phyloP scores from a whole-genome alignment of 768 basidiomycete species.

The Collybiopsis luxurians region DNA sequence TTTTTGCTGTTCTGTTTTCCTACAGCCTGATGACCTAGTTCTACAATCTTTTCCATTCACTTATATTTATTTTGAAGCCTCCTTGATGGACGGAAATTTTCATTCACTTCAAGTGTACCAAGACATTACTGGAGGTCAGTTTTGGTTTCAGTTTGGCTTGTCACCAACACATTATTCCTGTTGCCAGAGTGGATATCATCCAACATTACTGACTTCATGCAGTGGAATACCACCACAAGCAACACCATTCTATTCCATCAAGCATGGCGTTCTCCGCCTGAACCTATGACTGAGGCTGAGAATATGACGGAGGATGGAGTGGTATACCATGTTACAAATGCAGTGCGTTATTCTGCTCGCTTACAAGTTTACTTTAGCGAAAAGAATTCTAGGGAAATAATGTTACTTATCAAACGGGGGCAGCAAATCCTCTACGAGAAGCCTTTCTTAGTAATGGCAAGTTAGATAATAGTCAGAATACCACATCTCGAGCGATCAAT shows the following conservation, averaged over 20 bases:
- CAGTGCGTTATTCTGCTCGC: constrained; percentile 26
- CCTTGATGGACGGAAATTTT: no score
- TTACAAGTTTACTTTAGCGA: no score
- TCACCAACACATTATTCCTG: no score
- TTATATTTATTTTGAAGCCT: no score
- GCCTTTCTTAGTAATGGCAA: constrained; percentile 36
- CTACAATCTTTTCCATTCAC: no score
- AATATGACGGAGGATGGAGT: constrained; percentile 46
- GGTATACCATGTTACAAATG: constrained; percentile 32
- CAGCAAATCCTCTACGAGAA: constrained; percentile 35
- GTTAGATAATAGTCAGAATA: constrained; percentile 35
- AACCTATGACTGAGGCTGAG: constrained; percentile 35
- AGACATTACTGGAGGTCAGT: no score
- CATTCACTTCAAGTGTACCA: no score
- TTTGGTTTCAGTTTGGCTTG: no score
- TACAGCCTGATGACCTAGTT: no score
- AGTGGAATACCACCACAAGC: constrained; percentile 24
- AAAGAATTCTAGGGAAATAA: constrained; percentile 7
- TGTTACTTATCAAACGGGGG: constrained; percentile 38
- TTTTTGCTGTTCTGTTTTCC: no score
- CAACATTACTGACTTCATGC: no score
- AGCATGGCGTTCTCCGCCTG: constrained; percentile 30
- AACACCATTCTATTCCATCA: constrained; percentile 39
- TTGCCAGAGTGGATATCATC: no score
- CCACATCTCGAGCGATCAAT: constrained; percentile 35